Percentiles rank a stretch among this genome's conserved stretches.
Evolutionary conservation across 2,329 filamentous ascomycete species (phyloP).

Genomic region (Xylaria arbuscula): DNA sequence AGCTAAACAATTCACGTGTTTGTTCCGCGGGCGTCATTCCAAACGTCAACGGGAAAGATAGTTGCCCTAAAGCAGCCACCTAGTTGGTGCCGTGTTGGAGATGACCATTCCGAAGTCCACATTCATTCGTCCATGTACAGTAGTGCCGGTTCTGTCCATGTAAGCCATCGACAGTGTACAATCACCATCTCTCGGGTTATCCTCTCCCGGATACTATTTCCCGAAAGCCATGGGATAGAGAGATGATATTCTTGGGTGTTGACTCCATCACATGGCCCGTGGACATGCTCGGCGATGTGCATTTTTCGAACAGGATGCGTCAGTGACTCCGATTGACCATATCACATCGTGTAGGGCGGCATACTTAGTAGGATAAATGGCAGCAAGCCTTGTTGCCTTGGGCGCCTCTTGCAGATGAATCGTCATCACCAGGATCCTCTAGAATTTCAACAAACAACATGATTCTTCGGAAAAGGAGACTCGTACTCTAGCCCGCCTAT

Average conservation of each 20-base stretch:
- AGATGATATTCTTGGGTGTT: background rate
- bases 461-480: constrained; percentile 27
- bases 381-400: background rate
- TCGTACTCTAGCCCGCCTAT: constrained; percentile 19
- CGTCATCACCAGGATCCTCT: constrained; percentile 13
- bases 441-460: constrained; percentile 36
- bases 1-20: background rate
- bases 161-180: background rate
- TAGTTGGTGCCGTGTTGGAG: background rate
- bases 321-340: constrained; percentile 2
- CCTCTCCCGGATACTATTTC: background rate
- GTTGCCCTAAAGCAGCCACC: background rate
- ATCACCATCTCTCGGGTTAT: background rate
- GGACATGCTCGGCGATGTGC: constrained; percentile 8
- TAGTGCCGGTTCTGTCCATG: background rate
- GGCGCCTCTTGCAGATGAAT: constrained; percentile 11
- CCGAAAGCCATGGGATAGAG: background rate
- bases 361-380: background rate
- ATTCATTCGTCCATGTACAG: background rate
- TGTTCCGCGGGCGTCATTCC: background rate
- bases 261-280: background rate
- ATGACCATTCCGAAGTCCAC: background rate
- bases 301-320: background rate
- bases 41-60: background rate
- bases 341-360: constrained; percentile 1